Conservation (phyloP, 495 filamentous ascomycete species). For the Entonaema liquescens region DNA sequence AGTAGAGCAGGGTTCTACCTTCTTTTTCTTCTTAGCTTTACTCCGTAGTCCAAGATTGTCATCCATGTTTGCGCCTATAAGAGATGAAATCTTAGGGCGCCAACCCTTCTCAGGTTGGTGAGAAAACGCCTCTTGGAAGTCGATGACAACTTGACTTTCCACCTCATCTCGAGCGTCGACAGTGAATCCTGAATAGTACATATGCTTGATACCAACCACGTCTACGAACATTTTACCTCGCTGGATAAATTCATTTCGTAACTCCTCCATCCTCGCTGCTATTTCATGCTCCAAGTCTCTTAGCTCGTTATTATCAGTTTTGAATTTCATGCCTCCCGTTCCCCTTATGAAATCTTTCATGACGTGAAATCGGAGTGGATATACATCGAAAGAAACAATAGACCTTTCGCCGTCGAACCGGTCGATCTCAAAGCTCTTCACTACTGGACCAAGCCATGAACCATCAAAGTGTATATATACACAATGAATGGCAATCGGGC, state of each 20-base stretch:
- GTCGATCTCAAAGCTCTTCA: not conserved
- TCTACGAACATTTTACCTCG: not conserved
- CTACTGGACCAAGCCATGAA: not conserved
- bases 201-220: not conserved
- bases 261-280: not conserved
- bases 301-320: not conserved
- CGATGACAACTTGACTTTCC: not conserved
- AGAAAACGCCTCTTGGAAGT: not conserved
- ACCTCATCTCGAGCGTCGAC: not conserved
- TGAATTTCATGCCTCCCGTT: not conserved
- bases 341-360: not conserved
- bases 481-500: not conserved
- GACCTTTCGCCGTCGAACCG: not conserved
- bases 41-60: not conserved
- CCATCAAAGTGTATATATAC: not conserved
- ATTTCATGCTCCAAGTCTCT: not conserved
- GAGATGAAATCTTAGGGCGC: not conserved
- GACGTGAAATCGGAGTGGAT: not conserved
- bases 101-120: not conserved
- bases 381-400: not conserved
- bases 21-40: not conserved
- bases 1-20: not conserved
- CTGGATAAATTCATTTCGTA: not conserved
- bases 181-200: not conserved
- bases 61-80: not conserved